Conservation (phyloP, 2,329 filamentous ascomycete species). For the Cladosporium colombiae region DNA sequence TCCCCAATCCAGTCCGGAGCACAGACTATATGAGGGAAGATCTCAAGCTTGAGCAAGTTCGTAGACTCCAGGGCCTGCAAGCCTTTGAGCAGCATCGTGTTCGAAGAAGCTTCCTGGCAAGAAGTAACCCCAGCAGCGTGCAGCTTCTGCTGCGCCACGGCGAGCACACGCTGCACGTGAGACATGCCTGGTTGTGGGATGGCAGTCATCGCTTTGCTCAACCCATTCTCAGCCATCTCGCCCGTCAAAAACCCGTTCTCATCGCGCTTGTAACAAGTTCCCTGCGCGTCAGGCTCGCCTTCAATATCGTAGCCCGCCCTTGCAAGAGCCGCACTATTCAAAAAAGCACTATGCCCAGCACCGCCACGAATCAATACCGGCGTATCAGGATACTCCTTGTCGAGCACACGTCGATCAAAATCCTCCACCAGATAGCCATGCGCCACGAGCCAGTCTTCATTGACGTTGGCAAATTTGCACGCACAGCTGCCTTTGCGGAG, state of each 20-base stretch:
- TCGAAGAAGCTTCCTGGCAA: slow-evolving; percentile 38
- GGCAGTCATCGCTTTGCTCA: slow-evolving; percentile 28
- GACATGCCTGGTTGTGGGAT: slow-evolving; percentile 29
- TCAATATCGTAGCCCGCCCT: slow-evolving; percentile 32
- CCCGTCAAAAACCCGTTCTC: slow-evolving; percentile 35
- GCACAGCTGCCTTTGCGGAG: slow-evolving; percentile 33
- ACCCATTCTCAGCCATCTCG: slow-evolving; percentile 34
- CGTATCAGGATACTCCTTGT: slow-evolving; percentile 32
- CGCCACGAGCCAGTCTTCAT: slow-evolving; percentile 30
- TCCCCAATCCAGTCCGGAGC: slow-evolving; percentile 31
- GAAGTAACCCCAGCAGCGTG: slow-evolving; percentile 37
- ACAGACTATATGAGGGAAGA: slow-evolving; percentile 32
- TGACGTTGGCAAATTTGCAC: slow-evolving; percentile 33
- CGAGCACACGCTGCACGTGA: slow-evolving; percentile 32
- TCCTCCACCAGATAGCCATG: slow-evolving; percentile 3
- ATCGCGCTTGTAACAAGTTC: slow-evolving; percentile 31
- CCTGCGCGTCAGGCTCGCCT: slow-evolving; percentile 28
- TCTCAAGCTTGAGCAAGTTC: slow-evolving; percentile 30
- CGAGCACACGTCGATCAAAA: slow-evolving; percentile 9
- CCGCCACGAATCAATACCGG: slow-evolving; percentile 36
- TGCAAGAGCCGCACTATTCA: slow-evolving; percentile 34
- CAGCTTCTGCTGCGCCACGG: slow-evolving; percentile 28
- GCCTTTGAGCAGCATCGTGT: slow-evolving; percentile 32
- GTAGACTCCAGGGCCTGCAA: slow-evolving; percentile 33
- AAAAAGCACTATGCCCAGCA: slow-evolving; percentile 33